These are phyloP conservation scores for Penicillium sp. DNA, from an alignment of 2,329 filamentous ascomycete genomes.

Conservation along the genomic window DNA sequence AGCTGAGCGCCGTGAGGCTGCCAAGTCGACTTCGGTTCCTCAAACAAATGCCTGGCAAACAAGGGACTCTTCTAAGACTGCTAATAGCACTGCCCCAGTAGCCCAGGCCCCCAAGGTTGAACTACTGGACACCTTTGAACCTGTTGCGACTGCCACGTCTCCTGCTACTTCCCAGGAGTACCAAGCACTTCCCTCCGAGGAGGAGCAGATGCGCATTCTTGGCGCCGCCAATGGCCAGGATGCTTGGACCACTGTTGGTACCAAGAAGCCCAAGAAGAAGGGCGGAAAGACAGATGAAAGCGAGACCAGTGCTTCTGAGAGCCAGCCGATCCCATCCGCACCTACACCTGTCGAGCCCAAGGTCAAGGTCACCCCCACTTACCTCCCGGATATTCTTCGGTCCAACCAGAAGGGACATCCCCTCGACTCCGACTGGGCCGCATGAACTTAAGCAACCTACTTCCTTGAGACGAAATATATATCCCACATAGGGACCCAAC, in stretches of 20 bases:
- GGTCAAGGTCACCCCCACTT: constrained; percentile 42
- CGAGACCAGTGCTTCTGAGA: constrained; percentile 49
- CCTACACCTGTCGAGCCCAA: constrained; percentile 38
- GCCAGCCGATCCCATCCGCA: constrained; percentile 30
- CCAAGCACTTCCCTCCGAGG: constrained; percentile 60
- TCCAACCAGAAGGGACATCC: constrained; percentile 47
- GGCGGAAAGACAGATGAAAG: constrained; percentile 48
- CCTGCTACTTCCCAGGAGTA: constrained; percentile 41
- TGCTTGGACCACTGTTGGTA: constrained; percentile 66
- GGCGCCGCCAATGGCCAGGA: constrained; percentile 54
- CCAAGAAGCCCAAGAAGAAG: constrained; percentile 62
- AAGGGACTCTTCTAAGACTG: constrained; percentile 37
- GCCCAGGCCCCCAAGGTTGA: constrained; percentile 29
- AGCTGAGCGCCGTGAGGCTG: constrained; percentile 78
- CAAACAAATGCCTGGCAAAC: constrained; percentile 59
- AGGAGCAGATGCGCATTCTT: constrained; percentile 63
- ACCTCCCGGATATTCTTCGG: constrained; percentile 38
- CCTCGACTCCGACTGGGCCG: constrained; percentile 52
- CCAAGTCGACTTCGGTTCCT: constrained; percentile 51
- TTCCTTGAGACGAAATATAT: constrained; percentile 8
- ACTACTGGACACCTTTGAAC: constrained; percentile 52
- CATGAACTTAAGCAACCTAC: constrained; percentile 28
- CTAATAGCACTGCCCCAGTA: constrained; percentile 29
- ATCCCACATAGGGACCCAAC: constrained; percentile 4
- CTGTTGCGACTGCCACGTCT: constrained; percentile 24